Evolutionary conservation across 306 rosid species (phyloP).

Genomic region (Purshia tridentata): DNA sequence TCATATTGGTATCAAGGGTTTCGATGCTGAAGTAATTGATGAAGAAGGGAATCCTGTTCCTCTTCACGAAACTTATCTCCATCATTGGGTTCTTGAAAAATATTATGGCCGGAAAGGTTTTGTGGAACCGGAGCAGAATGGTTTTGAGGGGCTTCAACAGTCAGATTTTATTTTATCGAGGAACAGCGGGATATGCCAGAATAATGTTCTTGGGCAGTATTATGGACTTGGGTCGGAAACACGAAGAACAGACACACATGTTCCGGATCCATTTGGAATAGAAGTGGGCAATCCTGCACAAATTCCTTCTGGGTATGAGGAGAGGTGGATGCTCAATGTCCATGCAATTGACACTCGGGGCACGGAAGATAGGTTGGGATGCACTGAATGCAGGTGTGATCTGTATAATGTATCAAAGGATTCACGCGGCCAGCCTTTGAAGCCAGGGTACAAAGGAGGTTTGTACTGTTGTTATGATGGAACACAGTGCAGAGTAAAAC

Average conservation of each 20-base stretch:
- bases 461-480: constrained; percentile 55
- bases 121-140: constrained; percentile 16
- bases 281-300: constrained; percentile 58
- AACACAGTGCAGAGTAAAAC: constrained; percentile 49
- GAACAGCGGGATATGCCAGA: constrained; percentile 61
- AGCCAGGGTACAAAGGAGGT: constrained; percentile 55
- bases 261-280: constrained; percentile 70
- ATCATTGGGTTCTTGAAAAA: constrained; percentile 52
- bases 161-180: constrained; percentile 26
- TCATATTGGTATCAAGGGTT: constrained; percentile 62
- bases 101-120: constrained; percentile 28
- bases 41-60: constrained; percentile 54
- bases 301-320: constrained; percentile 62
- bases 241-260: constrained; percentile 43
- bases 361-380: constrained; percentile 49
- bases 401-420: constrained; percentile 60
- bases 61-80: constrained; percentile 75
- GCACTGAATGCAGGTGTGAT: constrained; percentile 66
- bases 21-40: constrained; percentile 69
- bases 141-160: not conserved
- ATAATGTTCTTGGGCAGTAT: constrained; percentile 30
- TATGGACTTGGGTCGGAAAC: constrained; percentile 77
- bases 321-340: constrained; percentile 64
- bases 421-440: constrained; percentile 35
- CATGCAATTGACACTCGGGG: constrained; percentile 84